Evolutionary conservation across 768 basidiomycete genomes (phyloP).

Genomic region (Phanerochaete carnosa): DNA sequence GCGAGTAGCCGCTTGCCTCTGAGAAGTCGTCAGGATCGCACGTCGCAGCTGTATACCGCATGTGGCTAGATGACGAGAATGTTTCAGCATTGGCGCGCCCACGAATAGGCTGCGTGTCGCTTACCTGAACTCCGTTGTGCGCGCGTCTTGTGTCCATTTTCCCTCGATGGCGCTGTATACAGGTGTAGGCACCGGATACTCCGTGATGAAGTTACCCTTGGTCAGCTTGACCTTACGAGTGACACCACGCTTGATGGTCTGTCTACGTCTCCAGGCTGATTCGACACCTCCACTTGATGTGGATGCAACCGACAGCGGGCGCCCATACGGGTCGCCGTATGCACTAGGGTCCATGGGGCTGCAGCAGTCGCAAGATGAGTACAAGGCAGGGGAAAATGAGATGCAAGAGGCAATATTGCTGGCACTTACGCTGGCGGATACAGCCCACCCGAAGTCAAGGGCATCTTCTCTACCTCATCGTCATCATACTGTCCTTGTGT

Average conservation of each 20-base stretch:
- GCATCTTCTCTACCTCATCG: slow-evolving; percentile 74
- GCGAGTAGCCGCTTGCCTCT: slow-evolving; percentile 75
- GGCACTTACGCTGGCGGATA: slow-evolving; percentile 71
- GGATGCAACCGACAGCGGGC: slow-evolving; percentile 42
- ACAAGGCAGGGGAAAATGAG: neutral
- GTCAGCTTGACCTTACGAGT: slow-evolving; percentile 95
- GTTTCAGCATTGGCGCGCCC: slow-evolving; percentile 2
- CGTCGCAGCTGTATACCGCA: slow-evolving; percentile 92
- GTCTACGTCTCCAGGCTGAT: slow-evolving; percentile 61
- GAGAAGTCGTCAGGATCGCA: slow-evolving; percentile 88
- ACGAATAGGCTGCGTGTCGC: slow-evolving; percentile 26
- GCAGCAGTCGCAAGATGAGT: neutral
- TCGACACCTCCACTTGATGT: slow-evolving; percentile 34
- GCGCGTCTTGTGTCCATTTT: slow-evolving; percentile 62
- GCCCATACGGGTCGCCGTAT: slow-evolving; percentile 64
- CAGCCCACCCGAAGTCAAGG: slow-evolving; percentile 65
- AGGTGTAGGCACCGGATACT: slow-evolving; percentile 85
- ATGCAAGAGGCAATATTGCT: neutral
- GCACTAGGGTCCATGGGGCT: slow-evolving; percentile 48
- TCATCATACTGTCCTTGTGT: slow-evolving; percentile 51
- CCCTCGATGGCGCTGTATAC: slow-evolving; percentile 79
- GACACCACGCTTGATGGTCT: slow-evolving; percentile 89
- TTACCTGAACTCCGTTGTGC: slow-evolving; percentile 88
- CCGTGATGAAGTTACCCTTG: slow-evolving; percentile 88
- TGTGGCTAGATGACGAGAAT: slow-evolving; percentile 50